Evolutionary conservation across 192 early-diverging fungal species (phyloP), one percentile per base, ranked within the genome.

Genomic region (Coemansia sp.): DNA sequence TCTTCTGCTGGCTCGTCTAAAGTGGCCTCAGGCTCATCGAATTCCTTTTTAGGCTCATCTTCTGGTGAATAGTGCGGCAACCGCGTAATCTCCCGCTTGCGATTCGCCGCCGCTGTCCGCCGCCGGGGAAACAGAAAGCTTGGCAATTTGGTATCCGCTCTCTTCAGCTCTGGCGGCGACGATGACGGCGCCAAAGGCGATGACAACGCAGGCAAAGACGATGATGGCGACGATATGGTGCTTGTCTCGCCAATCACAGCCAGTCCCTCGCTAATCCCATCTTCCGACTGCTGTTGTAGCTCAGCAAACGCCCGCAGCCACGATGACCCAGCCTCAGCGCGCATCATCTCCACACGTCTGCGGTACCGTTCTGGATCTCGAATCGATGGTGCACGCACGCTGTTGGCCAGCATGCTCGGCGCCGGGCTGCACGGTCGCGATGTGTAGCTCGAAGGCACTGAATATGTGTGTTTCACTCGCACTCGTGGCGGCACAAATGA

Each of bases 301-400:
- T 82, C 80, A 1, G 75, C 68, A 62, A 82, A 82, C 9, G 80
- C 80, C 9, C 75, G 70, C 10, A 82, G 67, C 80, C 80, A 82
- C 27, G 71, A 74, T 1, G 74, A 70, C 2, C 80, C 80, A 1
- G 80, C 80, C 47, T 82, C 80, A 0, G 80, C 80, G 3, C 80
- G 74, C 74, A 82, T 82, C 71, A 77, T 71, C 71, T 82, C 80
- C 19, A 82, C 75, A 10, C 65, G 62, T 3, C 75, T 63, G n/a
- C 80, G 74, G 62, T 74, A 82, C 22, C 71, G 51, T 59, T 82
- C 80, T 1, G 80, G 80, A 45, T 82, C 80, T 1, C 65, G 66
- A n/a, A 52, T 22, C 7, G 51, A 62, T n/a, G 25, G 45, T 16
- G 37, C 27, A 38, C 73, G 73, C 22, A 71, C 25, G 57, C 74